phyloP scores from a whole-genome alignment of 768 basidiomycete genomes.

The Filobasidium floriforme region DNA sequence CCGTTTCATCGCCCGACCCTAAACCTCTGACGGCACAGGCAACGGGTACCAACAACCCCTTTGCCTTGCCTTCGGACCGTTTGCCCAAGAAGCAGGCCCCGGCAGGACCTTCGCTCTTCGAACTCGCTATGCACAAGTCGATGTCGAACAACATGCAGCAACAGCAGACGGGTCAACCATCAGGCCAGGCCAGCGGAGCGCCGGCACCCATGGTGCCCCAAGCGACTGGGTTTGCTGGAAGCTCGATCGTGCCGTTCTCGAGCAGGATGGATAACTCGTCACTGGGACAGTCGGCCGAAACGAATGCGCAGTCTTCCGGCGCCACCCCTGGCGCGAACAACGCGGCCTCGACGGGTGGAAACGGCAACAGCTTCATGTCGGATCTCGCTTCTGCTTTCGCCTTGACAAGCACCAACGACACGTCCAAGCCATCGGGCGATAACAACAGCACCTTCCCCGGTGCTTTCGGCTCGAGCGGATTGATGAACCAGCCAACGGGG shows the following conservation, averaged over 20 bases:
- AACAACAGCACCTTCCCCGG: conserved; percentile 16
- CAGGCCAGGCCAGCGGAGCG: neutral
- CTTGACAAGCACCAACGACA: conserved; percentile 10
- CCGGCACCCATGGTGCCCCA: conserved; percentile 48
- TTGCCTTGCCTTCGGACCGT: conserved; percentile 60
- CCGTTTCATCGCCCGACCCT: conserved; percentile 40
- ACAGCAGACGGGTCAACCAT: neutral
- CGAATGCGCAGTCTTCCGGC: neutral
- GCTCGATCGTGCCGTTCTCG: conserved; percentile 58
- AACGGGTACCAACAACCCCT: conserved; percentile 93
- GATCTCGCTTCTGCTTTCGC: conserved; percentile 38
- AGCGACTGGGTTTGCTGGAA: conserved; percentile 53
- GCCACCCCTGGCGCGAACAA: neutral
- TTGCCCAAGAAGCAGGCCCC: conserved; percentile 9
- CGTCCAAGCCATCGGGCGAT: neutral
- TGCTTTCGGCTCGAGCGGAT: neutral
- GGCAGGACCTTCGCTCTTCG: conserved; percentile 19
- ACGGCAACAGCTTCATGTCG: conserved; percentile 25
- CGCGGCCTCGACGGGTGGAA: neutral
- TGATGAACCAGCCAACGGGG: conserved; percentile 19
- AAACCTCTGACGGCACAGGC: conserved; percentile 74
- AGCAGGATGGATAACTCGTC: conserved; percentile 1
- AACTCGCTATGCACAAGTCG: conserved; percentile 12
- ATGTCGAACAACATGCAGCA: conserved; percentile 8
- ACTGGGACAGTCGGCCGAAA: neutral